These are phyloP conservation scores for Umbelopsis sp. DNA, from an alignment of 371 early-diverging fungal species.

Conservation along the genomic window DNA sequence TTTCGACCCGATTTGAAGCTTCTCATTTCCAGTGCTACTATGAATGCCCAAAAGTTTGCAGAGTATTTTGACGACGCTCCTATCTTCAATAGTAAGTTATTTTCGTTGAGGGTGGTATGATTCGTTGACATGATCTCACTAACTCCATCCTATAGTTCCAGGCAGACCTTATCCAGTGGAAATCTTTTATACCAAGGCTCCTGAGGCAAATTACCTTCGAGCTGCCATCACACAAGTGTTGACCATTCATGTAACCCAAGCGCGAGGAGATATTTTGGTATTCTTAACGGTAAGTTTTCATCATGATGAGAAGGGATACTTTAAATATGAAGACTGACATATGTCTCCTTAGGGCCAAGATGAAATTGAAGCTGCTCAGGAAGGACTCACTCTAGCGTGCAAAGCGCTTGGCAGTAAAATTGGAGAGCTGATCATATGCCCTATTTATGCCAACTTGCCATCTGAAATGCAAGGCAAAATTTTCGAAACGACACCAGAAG, in stretches of 20 bases:
- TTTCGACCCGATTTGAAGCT: slow-evolving; percentile 93
- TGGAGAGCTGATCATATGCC: slow-evolving; percentile 89
- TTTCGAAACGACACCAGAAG: slow-evolving; percentile 95
- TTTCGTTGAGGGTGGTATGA: background rate
- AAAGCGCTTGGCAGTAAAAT: slow-evolving; percentile 90
- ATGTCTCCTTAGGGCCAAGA: slow-evolving; percentile 81
- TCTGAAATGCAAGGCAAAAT: slow-evolving; percentile 94
- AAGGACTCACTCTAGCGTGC: slow-evolving; percentile 78
- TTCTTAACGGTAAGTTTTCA: slow-evolving; percentile 83
- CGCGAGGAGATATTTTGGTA: slow-evolving; percentile 94
- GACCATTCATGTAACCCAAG: slow-evolving; percentile 94
- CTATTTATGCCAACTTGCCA: slow-evolving; percentile 95
- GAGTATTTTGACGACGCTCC: slow-evolving; percentile 96
- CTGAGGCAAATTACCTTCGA: slow-evolving; percentile 96
- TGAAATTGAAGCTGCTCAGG: slow-evolving; percentile 95
- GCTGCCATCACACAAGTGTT: slow-evolving; percentile 95
- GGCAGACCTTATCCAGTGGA: slow-evolving; percentile 95
- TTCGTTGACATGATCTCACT: background rate
- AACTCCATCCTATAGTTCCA: slow-evolving; percentile 50
- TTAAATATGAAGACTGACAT: too few species aligned
- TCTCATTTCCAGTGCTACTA: slow-evolving; percentile 98
- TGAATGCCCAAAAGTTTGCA: slow-evolving; percentile 96
- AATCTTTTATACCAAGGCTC: slow-evolving; percentile 93
- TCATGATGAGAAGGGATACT: background rate
- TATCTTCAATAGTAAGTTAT: slow-evolving; percentile 77